phyloP scores from a whole-genome alignment of 2,329 filamentous ascomycete species.

The Colletotrichum acutatum region DNA sequence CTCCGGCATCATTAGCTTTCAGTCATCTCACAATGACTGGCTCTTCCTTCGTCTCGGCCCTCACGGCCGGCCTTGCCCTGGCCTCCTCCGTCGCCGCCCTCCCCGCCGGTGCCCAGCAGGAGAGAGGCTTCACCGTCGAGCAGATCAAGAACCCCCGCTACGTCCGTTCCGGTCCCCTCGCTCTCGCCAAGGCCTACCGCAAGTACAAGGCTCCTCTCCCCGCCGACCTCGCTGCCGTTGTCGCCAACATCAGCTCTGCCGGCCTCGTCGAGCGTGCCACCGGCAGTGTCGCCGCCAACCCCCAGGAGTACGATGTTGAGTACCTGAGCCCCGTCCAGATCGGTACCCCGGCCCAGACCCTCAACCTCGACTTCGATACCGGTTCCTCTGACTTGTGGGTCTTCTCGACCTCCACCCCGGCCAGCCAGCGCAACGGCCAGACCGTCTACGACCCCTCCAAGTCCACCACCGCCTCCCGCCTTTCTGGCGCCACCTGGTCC shows the following conservation, averaged over 20 bases:
- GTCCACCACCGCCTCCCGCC: conserved; percentile 42
- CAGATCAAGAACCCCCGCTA: conserved; percentile 51
- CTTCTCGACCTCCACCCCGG: conserved; percentile 44
- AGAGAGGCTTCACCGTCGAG: conserved; percentile 42
- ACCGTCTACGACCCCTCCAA: conserved; percentile 43
- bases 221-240: conserved; percentile 40
- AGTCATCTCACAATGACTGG: conserved; percentile 21
- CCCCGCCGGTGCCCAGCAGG: conserved; percentile 30
- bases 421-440: conserved; percentile 40
- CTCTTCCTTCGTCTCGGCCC: conserved; percentile 22
- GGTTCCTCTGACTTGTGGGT: conserved; percentile 56
- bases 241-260: conserved; percentile 38
- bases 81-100: conserved; percentile 39
- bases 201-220: conserved; percentile 50
- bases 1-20: neutral
- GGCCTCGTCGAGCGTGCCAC: conserved; percentile 40
- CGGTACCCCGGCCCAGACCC: conserved; percentile 55
- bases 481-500: conserved; percentile 42
- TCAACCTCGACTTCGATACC: conserved; percentile 58
- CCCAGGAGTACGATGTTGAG: conserved; percentile 47
- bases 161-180: conserved; percentile 45
- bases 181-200: conserved; percentile 49
- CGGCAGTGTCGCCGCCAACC: conserved; percentile 44
- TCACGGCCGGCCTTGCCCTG: conserved; percentile 36
- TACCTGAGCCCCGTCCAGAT: conserved; percentile 53